Evolutionary conservation across 2,329 filamentous ascomycete genomes (phyloP), one percentile per base, ranked within the genome.

Genomic region (Colletotrichum sp.): DNA sequence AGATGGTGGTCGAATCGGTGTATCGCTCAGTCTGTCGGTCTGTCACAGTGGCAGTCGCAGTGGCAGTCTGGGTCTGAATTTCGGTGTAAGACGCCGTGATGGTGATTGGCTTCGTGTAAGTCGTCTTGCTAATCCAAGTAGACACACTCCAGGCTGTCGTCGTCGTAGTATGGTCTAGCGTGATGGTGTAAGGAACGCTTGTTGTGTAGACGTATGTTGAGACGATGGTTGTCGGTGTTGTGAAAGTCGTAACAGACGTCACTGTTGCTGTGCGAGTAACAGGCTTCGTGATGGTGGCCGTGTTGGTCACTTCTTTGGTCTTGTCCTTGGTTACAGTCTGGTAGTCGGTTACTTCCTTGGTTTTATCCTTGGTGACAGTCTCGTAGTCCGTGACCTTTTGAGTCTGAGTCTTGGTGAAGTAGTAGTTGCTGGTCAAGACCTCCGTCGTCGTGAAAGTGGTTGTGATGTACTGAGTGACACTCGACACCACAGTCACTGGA

Each of bases 31-130:
- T 74, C 21, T 75, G 59, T 21, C 62, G 70, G 36, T 70, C 71
- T 13, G 75, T 76, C 5, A 72, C 64, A 30, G 75, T 74, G 62
- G 75, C 75, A 7, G 76, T 77, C 3, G 75, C 75, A 2, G 76
- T 77, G 4, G 65, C 72, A 18, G 76, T 77, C 10, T 62, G 34
- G 6, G 72, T 76, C 39, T 71, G 66, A 16, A 67, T 5, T 28
- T 76, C 71, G 4, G 78, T 79, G 68, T 72, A 74, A 6, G 77
- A 78, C 21, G 77, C 76, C 21, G 76, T 78, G 24, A 79, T 44
- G 8, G 55, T 75, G 9, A 70, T 62, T 8, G 71, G 67, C 12
- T 49, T 66, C 5, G 65, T 75, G 55, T 67, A 67, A 3, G 66
- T 76, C 1, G 57, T 34, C n/a, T 32, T 32, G 15, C 71, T 76